Conservation (phyloP, 1,284 basidiomycete species). For the Vanrija sp. region DNA sequence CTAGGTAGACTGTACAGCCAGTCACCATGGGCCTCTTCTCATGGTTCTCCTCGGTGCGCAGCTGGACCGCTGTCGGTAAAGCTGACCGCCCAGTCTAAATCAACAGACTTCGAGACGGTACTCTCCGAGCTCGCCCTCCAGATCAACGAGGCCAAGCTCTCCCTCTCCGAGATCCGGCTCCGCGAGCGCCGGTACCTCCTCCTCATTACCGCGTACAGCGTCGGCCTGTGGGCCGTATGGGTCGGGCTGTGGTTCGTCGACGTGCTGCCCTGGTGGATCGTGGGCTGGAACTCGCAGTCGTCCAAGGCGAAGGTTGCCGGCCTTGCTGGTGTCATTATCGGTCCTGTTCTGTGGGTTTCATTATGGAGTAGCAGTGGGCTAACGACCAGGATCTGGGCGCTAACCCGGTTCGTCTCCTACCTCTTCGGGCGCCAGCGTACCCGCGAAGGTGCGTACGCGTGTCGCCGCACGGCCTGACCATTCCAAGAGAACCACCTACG, state of each 20-base stretch:
- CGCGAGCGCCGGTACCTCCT: slow-evolving; percentile 78
- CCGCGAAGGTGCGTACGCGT: slow-evolving; percentile 65
- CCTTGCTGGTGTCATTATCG: slow-evolving; percentile 59
- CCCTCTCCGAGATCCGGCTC: slow-evolving; percentile 80
- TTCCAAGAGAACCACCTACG: slow-evolving; percentile 72
- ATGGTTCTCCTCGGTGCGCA: slow-evolving; percentile 34
- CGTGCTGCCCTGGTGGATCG: slow-evolving; percentile 55
- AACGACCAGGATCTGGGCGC: slow-evolving; percentile 66
- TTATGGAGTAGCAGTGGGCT: background rate
- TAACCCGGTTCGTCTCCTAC: slow-evolving; percentile 74
- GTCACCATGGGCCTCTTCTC: slow-evolving; percentile 41
- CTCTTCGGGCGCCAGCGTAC: slow-evolving; percentile 83
- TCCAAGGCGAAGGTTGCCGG: slow-evolving; percentile 55
- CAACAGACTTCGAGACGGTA: slow-evolving; percentile 55
- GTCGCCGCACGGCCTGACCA: background rate
- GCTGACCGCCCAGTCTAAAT: slow-evolving; percentile 29
- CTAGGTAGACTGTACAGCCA: background rate
- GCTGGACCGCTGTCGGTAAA: no score
- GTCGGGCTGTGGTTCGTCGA: slow-evolving; percentile 75
- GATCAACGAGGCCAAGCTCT: slow-evolving; percentile 59
- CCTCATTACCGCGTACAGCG: slow-evolving; percentile 74
- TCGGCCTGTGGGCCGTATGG: slow-evolving; percentile 76
- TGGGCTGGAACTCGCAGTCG: slow-evolving; percentile 30
- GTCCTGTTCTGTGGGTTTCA: slow-evolving; percentile 71
- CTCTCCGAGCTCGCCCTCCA: slow-evolving; percentile 52